These are phyloP conservation scores for Dictyostelium purpureum DNA, from an alignment of 78 protist genomes.

Conservation along the genomic window DNA sequence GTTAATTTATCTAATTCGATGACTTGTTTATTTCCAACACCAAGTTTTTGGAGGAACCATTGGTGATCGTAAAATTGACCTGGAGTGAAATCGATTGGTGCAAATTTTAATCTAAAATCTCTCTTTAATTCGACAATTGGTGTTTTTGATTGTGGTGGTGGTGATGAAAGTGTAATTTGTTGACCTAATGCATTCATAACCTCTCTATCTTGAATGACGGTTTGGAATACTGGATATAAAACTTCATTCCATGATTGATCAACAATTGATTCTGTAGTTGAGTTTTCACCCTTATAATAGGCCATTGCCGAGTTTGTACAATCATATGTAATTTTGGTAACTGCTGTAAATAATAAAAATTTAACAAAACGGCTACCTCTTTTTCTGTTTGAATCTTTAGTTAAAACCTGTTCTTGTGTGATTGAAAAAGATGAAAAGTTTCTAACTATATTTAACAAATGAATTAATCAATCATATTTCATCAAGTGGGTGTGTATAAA, in stretches of 20 bases:
- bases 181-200: not conserved
- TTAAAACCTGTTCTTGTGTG: slow-evolving; percentile 30
- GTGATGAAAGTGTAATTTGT: not conserved
- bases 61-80: not conserved
- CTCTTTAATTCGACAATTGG: slow-evolving; percentile 40
- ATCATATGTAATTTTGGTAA: slow-evolving; percentile 24
- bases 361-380: not conserved
- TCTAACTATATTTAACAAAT: not conserved
- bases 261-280: not conserved
- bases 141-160: slow-evolving; percentile 44
- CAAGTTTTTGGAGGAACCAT: slow-evolving; percentile 21
- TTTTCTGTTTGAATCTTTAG: not conserved
- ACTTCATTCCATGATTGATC: slow-evolving; percentile 43
- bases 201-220: not conserved
- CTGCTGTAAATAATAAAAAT: not conserved
- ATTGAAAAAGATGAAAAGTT: slow-evolving; percentile 22
- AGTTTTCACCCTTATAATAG: slow-evolving; percentile 22
- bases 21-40: not conserved
- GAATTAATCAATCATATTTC: too few relatives aligned
- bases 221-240: slow-evolving; percentile 10
- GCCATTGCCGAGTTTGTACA: not conserved
- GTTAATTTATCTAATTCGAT: not conserved
- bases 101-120: not conserved
- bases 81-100: slow-evolving; percentile 23
- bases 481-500: too few relatives aligned